Evolutionary conservation across 2,329 filamentous ascomycete genomes (phyloP), one percentile per base, ranked within the genome.

Genomic region (Lasiodiplodia citricola): DNA sequence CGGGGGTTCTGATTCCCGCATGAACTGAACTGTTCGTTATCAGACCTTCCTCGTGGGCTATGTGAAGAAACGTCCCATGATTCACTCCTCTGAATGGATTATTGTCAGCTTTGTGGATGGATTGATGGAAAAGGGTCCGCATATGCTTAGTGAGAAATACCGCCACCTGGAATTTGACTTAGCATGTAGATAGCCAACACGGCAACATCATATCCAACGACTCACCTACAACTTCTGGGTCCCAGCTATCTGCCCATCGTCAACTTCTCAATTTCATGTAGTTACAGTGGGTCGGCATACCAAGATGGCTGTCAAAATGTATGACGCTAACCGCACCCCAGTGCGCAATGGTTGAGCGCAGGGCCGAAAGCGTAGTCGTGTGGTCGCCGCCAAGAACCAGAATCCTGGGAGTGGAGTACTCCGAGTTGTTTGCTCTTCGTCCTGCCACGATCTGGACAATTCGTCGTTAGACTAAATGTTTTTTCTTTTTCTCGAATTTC

Each of bases 61-160:
- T 86, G 71, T 89, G 87, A 16, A 89, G 77, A 73, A 88, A 89
- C 0, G 87, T 89, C 41, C 87, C 87, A 73, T 89, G 87, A 68
- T 89, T 89, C 3, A 88, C 77, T 16, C 80, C 82, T 2, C 84
- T 85, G 50, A 21, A 54, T 3, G 4, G 13, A 47, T 14, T 47
- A n/a, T 14, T 14, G 41, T 84, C 75, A 47, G 41, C 18, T 10
- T 47, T 47, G 41, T 3, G 4, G 3, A 14, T 6, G 3, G 18
- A 14, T n/a, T 4, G 41, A n/a, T 47, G 18, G 41, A n/a, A n/a
- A 47, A 47, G 4, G 41, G 41, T 47, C 18, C 5, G 18, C 41
- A 14, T 47, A 47, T 5, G 41, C 41, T 2, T n/a, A 47, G 41
- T 47, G 41, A n/a, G 41, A 47, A n/a, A 47, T 47, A n/a, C 41